Evolutionary conservation across 208 protist species (phyloP), one percentile per base, ranked within the genome.

Genomic region (Leishmania aethiopica): DNA sequence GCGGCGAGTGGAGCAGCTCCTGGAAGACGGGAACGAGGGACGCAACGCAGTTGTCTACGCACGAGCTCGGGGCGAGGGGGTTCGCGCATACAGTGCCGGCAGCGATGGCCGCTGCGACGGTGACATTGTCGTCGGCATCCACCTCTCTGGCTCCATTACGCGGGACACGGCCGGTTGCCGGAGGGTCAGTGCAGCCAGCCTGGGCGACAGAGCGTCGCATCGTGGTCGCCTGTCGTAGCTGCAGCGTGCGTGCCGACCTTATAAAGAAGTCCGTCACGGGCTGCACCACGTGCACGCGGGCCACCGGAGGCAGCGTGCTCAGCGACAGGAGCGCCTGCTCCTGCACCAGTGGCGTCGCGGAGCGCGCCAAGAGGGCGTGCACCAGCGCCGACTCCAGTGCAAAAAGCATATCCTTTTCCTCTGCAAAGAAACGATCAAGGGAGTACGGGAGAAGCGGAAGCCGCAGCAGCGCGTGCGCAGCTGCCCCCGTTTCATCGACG

Each of bases 301-400:
- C 91, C 74, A 88, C 85, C 4, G 80, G 64, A 0, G 93, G 93
- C 55, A 96, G 79, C 8, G 87, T 88, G 40, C 87, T 85, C 53
- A 96, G 75, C 11, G 93, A 89, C 17, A 92, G 49, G 51, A 94
- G 84, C n/a, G 87, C 88, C 79, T 91, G 89, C 79, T 96, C 91
- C 78, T 89, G 84, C 45, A 93, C 84, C n/a, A 51, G 32, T 15
- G 83, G 49, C 22, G 53, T 62, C 8, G 77, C 78, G 13, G 78
- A 10, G n/a, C 8, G 40, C 37, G 70, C 70, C 7, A 92, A 70
- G 1, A 91, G 69, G 25, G 84, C 75, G 22, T 80, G 78, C 62
- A 94, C 72, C 32, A 96, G 75, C 8, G 84, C 75, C 25, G 91
- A 85, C 77, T 94, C 90, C 35, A 96, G 84, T 0, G 73, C 81